These are phyloP conservation scores for Gentiana straminea DNA, from an alignment of 257 asterid genomes.

Conservation along the genomic window DNA sequence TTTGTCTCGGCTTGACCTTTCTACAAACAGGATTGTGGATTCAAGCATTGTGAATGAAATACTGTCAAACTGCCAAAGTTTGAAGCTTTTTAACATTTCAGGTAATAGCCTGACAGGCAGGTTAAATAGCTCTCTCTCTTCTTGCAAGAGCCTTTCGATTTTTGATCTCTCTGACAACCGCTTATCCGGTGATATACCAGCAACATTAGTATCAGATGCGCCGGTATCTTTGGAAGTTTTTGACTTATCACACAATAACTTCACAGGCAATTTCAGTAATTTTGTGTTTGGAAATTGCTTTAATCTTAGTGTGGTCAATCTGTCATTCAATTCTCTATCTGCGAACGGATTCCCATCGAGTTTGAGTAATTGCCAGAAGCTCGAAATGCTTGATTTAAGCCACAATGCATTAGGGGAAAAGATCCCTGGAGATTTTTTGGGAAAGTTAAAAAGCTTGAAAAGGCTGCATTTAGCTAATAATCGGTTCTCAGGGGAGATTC, in stretches of 20 bases:
- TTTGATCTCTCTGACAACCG: slow-evolving; percentile 37
- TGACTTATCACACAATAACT: slow-evolving; percentile 65
- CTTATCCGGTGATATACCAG: slow-evolving; percentile 39
- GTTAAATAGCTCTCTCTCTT: slow-evolving; percentile 26
- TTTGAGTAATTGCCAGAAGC: slow-evolving; percentile 46
- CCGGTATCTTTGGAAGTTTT: slow-evolving; percentile 23
- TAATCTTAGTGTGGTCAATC: slow-evolving; percentile 41
- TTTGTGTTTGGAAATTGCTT: slow-evolving; percentile 42
- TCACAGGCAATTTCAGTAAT: slow-evolving; percentile 35
- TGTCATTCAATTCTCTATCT: slow-evolving; percentile 48
- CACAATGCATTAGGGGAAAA: slow-evolving; percentile 34
- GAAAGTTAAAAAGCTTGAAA: slow-evolving; percentile 45
- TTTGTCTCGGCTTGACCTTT: slow-evolving; percentile 49
- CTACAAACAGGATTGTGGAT: slow-evolving; percentile 49
- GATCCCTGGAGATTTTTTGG: slow-evolving; percentile 47
- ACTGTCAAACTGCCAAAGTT: slow-evolving; percentile 45
- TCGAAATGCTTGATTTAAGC: slow-evolving; percentile 46
- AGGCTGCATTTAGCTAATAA: slow-evolving; percentile 40
- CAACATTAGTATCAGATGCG: slow-evolving; percentile 17
- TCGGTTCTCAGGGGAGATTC: slow-evolving; percentile 56
- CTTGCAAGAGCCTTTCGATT: slow-evolving; percentile 44
- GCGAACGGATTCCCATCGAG: slow-evolving; percentile 45
- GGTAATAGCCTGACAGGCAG: slow-evolving; percentile 44
- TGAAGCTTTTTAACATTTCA: slow-evolving; percentile 49
- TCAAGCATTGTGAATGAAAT: slow-evolving; percentile 27